These are phyloP conservation scores for Meyerozyma guilliermondii DNA, from an alignment of 1,139 yeast genomes.

Conservation along the genomic window DNA sequence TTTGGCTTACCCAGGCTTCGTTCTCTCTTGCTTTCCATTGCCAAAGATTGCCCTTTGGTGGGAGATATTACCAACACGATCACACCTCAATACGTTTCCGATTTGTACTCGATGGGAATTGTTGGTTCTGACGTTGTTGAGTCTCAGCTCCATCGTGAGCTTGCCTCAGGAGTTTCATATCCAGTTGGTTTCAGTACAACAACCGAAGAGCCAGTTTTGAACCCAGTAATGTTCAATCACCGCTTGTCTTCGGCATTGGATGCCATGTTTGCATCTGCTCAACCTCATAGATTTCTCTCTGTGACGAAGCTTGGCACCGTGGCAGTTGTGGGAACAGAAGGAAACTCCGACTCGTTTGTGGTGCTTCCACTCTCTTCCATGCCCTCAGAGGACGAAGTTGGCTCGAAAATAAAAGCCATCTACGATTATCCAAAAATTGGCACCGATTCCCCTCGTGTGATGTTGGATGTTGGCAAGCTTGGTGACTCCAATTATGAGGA, in stretches of 20 bases:
- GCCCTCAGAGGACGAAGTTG: neutral
- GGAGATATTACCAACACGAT: constrained; percentile 41
- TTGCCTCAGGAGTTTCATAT: constrained; percentile 41
- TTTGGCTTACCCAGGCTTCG: constrained; percentile 39
- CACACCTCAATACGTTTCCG: constrained; percentile 43
- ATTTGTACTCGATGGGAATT: constrained; percentile 35
- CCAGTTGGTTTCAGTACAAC: constrained; percentile 38
- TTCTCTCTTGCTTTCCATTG: constrained; percentile 29
- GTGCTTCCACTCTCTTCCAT: constrained; percentile 14
- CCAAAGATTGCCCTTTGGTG: constrained; percentile 32
- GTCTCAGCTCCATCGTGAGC: constrained; percentile 43
- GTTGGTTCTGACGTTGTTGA: constrained; percentile 33
- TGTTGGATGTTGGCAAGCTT: constrained; percentile 29
- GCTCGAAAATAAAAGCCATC: constrained; percentile 13
- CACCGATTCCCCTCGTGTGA: constrained; percentile 16
- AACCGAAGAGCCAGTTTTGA: constrained; percentile 16
- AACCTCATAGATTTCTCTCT: constrained; percentile 39
- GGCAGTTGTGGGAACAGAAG: constrained; percentile 41
- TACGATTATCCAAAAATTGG: constrained; percentile 15
- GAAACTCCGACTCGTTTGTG: constrained; percentile 42
- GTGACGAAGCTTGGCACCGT: constrained; percentile 41
- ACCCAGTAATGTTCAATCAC: constrained; percentile 17
- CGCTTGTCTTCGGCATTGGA: constrained; percentile 32
- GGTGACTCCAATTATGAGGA: constrained; percentile 12
- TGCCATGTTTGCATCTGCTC: constrained; percentile 35